These are phyloP conservation scores for Hypomyces rosellus DNA, from an alignment of 2,329 filamentous ascomycete genomes.

Conservation along the genomic window DNA sequence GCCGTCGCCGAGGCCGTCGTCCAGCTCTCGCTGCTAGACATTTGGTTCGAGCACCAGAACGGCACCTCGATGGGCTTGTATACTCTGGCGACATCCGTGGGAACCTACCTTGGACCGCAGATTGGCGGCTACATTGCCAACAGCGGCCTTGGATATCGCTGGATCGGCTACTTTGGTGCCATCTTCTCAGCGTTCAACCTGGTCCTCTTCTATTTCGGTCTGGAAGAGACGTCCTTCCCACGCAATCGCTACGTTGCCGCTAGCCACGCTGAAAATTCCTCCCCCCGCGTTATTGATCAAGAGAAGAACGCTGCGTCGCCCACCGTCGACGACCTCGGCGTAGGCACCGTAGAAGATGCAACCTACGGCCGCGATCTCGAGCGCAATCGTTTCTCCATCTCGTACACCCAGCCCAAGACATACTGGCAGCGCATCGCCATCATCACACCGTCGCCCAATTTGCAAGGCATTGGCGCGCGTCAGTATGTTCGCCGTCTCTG, in stretches of 20 bases:
- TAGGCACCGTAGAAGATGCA: constrained; percentile 12
- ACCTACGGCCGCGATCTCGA: constrained; percentile 14
- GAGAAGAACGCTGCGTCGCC: neutral
- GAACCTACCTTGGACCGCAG: constrained; percentile 49
- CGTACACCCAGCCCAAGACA: constrained; percentile 33
- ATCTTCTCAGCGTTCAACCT: constrained; percentile 43
- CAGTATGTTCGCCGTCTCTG: constrained; percentile 48
- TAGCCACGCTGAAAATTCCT: neutral
- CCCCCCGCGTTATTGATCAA: neutral
- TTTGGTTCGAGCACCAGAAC: constrained; percentile 53
- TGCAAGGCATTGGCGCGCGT: constrained; percentile 45
- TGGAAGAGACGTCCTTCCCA: constrained; percentile 48
- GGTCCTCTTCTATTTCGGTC: constrained; percentile 42
- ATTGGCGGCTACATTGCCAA: constrained; percentile 45
- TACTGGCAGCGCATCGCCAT: constrained; percentile 51
- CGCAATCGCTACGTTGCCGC: constrained; percentile 29
- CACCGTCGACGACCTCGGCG: constrained; percentile 10
- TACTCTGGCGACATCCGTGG: constrained; percentile 48
- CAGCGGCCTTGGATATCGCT: constrained; percentile 44
- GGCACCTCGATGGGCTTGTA: constrained; percentile 49
- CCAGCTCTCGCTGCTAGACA: constrained; percentile 50
- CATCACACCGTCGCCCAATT: constrained; percentile 49
- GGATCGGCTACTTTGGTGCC: constrained; percentile 46
- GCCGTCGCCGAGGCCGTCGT: constrained; percentile 50
- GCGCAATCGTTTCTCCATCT: constrained; percentile 17